A percentile compares a stretch with the other conserved stretches of the same genome.
phyloP scores from a whole-genome alignment of 2,329 filamentous ascomycete species.

The Cladosporium sp. region DNA sequence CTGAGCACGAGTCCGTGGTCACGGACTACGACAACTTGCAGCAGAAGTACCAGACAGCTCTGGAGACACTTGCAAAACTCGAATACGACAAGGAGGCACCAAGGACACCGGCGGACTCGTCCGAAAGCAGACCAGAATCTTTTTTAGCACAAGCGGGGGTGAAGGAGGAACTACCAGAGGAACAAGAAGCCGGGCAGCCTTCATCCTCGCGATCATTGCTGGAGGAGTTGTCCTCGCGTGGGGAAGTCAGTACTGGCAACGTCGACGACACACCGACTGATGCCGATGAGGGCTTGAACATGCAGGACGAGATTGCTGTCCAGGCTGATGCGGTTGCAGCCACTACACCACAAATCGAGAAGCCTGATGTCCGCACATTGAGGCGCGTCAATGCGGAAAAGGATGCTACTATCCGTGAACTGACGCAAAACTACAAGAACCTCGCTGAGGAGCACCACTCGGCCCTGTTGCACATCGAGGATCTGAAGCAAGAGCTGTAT shows the following conservation, averaged over 20 bases:
- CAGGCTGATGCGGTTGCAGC: constrained; percentile 20
- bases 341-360: constrained; percentile 37
- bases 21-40: constrained; percentile 80
- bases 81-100: constrained; percentile 67
- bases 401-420: constrained; percentile 70
- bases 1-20: constrained; percentile 84
- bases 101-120: constrained; percentile 59
- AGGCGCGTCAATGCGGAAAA: constrained; percentile 73
- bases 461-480: constrained; percentile 82
- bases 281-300: constrained; percentile 3
- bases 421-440: constrained; percentile 78
- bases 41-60: constrained; percentile 85
- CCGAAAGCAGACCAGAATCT: constrained; percentile 67
- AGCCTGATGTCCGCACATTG: constrained; percentile 70
- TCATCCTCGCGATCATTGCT: constrained; percentile 90
- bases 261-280: constrained; percentile 28
- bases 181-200: constrained; percentile 53
- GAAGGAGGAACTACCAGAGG: constrained; percentile 64
- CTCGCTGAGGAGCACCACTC: constrained; percentile 81
- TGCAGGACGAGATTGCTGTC: constrained; percentile 21
- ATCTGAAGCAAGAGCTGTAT: constrained; percentile 82
- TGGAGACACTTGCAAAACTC: constrained; percentile 78
- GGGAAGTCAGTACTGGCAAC: constrained; percentile 66
- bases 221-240: constrained; percentile 87
- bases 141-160: constrained; percentile 80